A percentile compares a stretch with the other conserved stretches of the same genome.
phyloP scores from a whole-genome alignment of 371 early-diverging fungal species.

The Apophysomyces sp. region DNA sequence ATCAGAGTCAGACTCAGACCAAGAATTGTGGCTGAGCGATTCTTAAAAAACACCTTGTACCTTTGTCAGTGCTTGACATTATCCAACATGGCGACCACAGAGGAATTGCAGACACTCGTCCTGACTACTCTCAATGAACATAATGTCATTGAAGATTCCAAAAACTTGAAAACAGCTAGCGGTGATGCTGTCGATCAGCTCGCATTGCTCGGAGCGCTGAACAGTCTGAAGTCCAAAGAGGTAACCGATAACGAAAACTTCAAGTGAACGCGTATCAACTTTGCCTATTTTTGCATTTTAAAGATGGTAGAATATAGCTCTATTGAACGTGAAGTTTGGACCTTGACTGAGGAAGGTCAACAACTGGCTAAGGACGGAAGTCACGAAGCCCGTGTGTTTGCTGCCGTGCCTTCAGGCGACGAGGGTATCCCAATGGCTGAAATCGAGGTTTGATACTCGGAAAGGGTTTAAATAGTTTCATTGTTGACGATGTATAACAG shows the following conservation, averaged over 20 bases:
- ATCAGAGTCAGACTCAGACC: no score
- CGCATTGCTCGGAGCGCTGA: constrained; percentile 80
- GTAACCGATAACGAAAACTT: constrained; percentile 40
- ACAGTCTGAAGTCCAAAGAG: constrained; percentile 84
- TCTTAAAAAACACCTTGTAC: background rate
- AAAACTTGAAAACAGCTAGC: constrained; percentile 52
- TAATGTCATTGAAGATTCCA: constrained; percentile 64
- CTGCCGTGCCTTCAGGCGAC: constrained; percentile 80
- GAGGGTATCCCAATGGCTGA: constrained; percentile 84
- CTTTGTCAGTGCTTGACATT: background rate
- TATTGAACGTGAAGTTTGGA: constrained; percentile 81
- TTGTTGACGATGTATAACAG: constrained; percentile 11
- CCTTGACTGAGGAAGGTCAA: constrained; percentile 84
- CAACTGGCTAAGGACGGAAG: constrained; percentile 86
- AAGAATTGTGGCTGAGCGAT: background rate
- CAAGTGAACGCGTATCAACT: background rate
- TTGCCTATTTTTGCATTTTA: constrained; percentile 2
- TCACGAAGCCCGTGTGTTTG: constrained; percentile 93
- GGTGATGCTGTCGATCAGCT: constrained; percentile 66
- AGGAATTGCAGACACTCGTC: constrained; percentile 69
- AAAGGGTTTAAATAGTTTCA: background rate
- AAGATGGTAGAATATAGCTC: constrained; percentile 85
- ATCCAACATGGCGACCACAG: constrained; percentile 26
- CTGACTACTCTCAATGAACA: constrained; percentile 67
- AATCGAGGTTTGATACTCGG: constrained; percentile 55